Evolutionary conservation across 257 asterid genomes (phyloP).

Genomic region (Rhazya stricta): DNA sequence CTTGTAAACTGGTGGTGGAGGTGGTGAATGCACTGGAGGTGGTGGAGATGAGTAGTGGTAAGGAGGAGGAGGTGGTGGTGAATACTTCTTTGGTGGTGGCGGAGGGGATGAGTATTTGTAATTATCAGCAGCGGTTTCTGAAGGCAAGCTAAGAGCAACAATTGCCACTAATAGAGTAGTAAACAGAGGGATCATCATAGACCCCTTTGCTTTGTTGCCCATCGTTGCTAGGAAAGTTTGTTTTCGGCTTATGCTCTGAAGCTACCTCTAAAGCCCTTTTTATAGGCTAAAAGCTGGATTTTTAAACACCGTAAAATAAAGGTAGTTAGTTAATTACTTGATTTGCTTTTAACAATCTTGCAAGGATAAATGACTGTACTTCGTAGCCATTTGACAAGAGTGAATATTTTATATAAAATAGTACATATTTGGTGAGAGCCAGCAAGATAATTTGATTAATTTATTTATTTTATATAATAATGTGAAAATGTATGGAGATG

Average conservation of each 20-base stretch:
- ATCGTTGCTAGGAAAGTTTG: conserved; percentile 4
- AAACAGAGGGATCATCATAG: conserved; percentile 15
- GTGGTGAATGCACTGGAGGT: not conserved
- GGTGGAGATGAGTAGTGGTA: conserved; percentile 8
- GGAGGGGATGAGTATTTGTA: conserved; percentile 9
- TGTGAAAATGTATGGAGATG: not conserved
- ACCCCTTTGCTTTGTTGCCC: conserved; percentile 12
- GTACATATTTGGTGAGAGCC: not conserved
- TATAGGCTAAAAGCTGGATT: conserved; percentile 4
- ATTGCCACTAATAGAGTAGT: conserved; percentile 11
- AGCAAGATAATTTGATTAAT: too few species aligned
- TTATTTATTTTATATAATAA: not conserved
- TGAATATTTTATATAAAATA: not conserved
- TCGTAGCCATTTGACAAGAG: not conserved
- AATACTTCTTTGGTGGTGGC: too few species aligned
- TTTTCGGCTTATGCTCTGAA: conserved; percentile 9
- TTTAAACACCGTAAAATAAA: not conserved
- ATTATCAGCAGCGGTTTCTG: conserved; percentile 17
- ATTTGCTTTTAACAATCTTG: not conserved
- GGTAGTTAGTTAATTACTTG: not conserved
- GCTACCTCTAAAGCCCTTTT: conserved; percentile 2
- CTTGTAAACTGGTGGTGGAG: conserved; percentile 4
- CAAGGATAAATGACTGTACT: not conserved
- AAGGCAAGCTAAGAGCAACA: conserved; percentile 20
- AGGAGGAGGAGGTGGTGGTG: conserved; percentile 5